A percentile compares a stretch with the other conserved stretches of the same genome.
phyloP scores from a whole-genome alignment of 169 alveolate genomes.

The Toxoplasma gondii region DNA sequence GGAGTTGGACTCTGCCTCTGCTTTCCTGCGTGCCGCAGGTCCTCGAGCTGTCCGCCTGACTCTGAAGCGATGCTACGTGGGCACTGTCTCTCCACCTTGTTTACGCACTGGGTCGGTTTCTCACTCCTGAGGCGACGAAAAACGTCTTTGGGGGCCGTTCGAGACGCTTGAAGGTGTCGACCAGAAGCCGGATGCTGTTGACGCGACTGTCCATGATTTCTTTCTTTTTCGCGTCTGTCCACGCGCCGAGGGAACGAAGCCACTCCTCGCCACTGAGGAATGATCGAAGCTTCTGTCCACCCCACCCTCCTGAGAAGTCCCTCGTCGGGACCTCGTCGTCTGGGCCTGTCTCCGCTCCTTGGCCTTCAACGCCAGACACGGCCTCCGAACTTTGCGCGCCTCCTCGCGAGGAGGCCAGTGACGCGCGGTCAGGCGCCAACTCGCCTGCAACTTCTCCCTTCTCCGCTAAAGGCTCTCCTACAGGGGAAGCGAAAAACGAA shows the following conservation, averaged over 20 bases:
- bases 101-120: background rate
- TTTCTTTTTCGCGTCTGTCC: conserved; percentile 2
- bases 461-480: conserved; percentile 25
- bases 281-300: background rate
- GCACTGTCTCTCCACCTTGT: no score
- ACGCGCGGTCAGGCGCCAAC: background rate
- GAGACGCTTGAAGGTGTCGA: background rate
- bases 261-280: conserved; percentile 6
- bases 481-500: background rate
- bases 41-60: no score
- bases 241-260: conserved; percentile 21
- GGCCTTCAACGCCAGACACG: background rate
- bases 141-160: background rate
- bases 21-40: no score
- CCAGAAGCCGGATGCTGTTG: background rate
- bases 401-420: background rate
- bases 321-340: background rate
- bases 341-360: background rate
- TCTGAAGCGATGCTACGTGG: no score
- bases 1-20: no score
- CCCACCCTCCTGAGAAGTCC: background rate
- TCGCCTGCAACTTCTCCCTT: conserved; percentile 32
- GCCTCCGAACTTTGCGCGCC: background rate
- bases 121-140: conserved; percentile 25
- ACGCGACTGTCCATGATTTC: background rate